A percentile compares a stretch with the other conserved stretches of the same genome.
Conservation (phyloP, 371 early-diverging fungal species). For the Syncephalastrum sp. region DNA sequence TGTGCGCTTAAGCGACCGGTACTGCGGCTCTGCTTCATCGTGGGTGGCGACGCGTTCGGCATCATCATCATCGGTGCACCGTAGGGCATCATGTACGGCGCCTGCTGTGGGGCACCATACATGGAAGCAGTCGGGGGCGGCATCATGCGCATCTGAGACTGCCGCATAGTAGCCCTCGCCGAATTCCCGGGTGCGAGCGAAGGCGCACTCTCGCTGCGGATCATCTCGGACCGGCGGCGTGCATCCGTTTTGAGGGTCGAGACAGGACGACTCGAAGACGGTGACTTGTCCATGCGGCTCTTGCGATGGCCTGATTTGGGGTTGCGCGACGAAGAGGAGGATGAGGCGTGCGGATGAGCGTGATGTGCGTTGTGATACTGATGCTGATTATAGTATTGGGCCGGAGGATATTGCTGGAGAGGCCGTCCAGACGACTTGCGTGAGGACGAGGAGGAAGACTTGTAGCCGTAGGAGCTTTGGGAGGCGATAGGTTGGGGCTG, state of each 20-base stretch:
- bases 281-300: slow-evolving; percentile 13
- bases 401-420: not conserved
- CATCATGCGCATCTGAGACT: not conserved
- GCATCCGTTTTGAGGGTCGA: slow-evolving; percentile 4
- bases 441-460: too few relatives aligned
- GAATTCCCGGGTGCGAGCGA: slow-evolving; percentile 1
- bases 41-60: not conserved
- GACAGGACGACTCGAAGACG: not conserved
- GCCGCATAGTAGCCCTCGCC: not conserved
- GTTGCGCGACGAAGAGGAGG: slow-evolving; percentile 32
- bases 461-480: slow-evolving; percentile 1
- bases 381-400: slow-evolving; percentile 1
- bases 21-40: slow-evolving; percentile 6
- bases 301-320: slow-evolving; percentile 13
- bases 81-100: slow-evolving; percentile 7
- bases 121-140: slow-evolving; percentile 1
- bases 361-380: not conserved
- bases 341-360: slow-evolving; percentile 21
- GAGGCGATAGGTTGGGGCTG: slow-evolving; percentile 8
- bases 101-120: slow-evolving; percentile 2
- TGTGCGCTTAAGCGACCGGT: slow-evolving; percentile 9
- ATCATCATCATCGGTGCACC: not conserved
- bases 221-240: slow-evolving; percentile 8
- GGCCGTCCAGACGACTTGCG: too few relatives aligned
- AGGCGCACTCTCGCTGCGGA: slow-evolving; percentile 1